A percentile compares a stretch with the other conserved stretches of the same genome.
phyloP scores from a whole-genome alignment of 2,329 filamentous ascomycete species.

The Fusarium liriodendri region DNA sequence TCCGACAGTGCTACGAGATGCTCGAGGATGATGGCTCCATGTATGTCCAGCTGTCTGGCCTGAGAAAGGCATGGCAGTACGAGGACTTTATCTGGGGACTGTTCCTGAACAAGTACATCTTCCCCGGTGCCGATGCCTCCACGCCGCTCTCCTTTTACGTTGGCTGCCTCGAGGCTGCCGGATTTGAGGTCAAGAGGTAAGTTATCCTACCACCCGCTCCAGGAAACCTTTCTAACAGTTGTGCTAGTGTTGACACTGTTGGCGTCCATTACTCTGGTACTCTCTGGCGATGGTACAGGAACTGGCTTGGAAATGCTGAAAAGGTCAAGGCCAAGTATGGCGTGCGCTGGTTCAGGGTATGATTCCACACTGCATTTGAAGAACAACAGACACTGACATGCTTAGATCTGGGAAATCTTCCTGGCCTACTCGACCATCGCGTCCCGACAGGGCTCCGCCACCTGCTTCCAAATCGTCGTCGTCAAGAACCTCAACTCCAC shows the following conservation, averaged over 20 bases:
- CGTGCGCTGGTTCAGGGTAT: conserved; percentile 88
- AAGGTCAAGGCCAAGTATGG: conserved; percentile 95
- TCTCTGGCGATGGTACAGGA: conserved; percentile 96
- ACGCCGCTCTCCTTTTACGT: conserved; percentile 89
- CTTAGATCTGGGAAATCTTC: conserved; percentile 94
- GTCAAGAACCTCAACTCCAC: conserved; percentile 93
- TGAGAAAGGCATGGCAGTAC: conserved; percentile 94
- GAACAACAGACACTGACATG: conserved; percentile 13
- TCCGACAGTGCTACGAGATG: conserved; percentile 90
- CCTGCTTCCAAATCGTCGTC: conserved; percentile 87
- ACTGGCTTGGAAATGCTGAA: conserved; percentile 93
- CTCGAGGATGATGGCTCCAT: conserved; percentile 93
- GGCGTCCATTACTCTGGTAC: conserved; percentile 96
- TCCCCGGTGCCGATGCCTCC: conserved; percentile 93
- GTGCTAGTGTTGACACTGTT: conserved; percentile 77
- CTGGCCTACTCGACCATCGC: conserved; percentile 86
- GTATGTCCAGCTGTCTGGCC: conserved; percentile 91
- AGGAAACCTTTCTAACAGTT: neutral
- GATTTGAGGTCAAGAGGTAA: conserved; percentile 76
- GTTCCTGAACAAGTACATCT: conserved; percentile 99
- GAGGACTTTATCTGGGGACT: conserved; percentile 96
- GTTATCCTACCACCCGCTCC: neutral
- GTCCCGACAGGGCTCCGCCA: conserved; percentile 84
- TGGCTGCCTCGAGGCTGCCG: conserved; percentile 76
- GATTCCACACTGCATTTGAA: conserved; percentile 41